Base-by-base conservation (phyloP, 2,329 filamentous ascomycete genomes). In the Metarhizium humberi region DNA sequence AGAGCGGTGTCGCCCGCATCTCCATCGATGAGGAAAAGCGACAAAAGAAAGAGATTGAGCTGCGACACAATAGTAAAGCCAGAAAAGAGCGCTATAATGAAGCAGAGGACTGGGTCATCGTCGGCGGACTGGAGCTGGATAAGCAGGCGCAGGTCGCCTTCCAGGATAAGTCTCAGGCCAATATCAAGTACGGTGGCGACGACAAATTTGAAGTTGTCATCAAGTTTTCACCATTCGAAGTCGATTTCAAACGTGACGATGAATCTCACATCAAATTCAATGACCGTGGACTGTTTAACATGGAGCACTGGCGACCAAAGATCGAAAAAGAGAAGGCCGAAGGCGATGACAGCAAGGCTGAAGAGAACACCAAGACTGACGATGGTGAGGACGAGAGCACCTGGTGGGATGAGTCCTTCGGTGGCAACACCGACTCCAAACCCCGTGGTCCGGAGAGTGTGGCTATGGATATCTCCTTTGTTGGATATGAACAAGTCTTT, bases 331-430 rank as follows among this genome's bases (percentile, higher is more conserved):
- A 96, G 43, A 75, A 78, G 62, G 67, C 72, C 8, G 75, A 78
- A 60, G 82, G 81, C 60, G 75, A 78, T 58, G 82, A 84, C 55
- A 78, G 75, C 55, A 75, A 76, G 55, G 69, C 73, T 50, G 71
- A 67, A 4, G 70, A 75, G 56, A 69, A 73, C 10, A 67, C 70
- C n/a, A 77, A 75, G 52, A 69, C 75, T 30, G 69, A 72, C 13
- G 69, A 71, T 11, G 78, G 76, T 14, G 82, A 87, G 60, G 88
- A 94, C 61, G 88, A 96, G 67, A 88, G 86, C 72, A 96, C 92
- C 3, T 96, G 91, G 90, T 99, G 94, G 94, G 94, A 99, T 6
- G 94, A 99, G 75, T 83, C 81, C 0, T 99, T 99, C 70, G 92
- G 92, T 60, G 92, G 92, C 58, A 95, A 94, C 69, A 97, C 92